Evolutionary conservation across 495 filamentous ascomycete genomes (phyloP), one percentile per base, ranked within the genome.

Genomic region (Wilcoxina mikolae): DNA sequence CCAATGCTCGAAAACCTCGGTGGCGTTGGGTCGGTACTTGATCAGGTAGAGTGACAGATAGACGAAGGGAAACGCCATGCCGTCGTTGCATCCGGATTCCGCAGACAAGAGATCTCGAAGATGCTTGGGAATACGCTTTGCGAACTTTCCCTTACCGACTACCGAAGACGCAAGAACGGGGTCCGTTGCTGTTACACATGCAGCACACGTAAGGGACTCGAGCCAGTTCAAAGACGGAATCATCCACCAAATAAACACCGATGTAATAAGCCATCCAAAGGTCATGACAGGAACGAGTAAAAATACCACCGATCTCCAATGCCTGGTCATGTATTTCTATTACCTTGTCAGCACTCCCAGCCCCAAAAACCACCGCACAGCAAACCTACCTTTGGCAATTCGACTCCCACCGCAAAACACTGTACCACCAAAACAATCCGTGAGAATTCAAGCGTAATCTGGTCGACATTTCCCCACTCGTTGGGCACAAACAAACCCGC

Each of bases 21-120:
- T 69, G 4, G 81, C 75, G 58, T 85, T 65, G 2, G 78, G 79
- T 51, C 82, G 71, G 64, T 89, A 93, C 20, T 79, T 77, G 54
- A 94, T 85, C 53, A 96, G 76, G 62, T 96, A 96, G 44, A 94
- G 73, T 1, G 82, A 77, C 15, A 96, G 76, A 67, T 96, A 99
- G 65, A 99, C 82, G 70, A 99, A 99, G 4, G 93, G 93, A 69
- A 99, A 99, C 17, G 93, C 91, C 93, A 96, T 96, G 69, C 93
- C 93, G 68, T 99, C 93, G 72, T 99, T 99, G 74, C 93, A 99
- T 23, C 93, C 93, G 1, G 93, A 96, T 68, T 99, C 93, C 55
- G 90, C 90, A 12, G 93, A 96, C 28, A 99, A 75, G 11, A 99
- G 59, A 68, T 99, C 93, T 71, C 93, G 78, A 68, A 99, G 72